Evolutionary conservation across 768 basidiomycete species (phyloP), one percentile per base, ranked within the genome.

Genomic region (Boletus rubropictus): DNA sequence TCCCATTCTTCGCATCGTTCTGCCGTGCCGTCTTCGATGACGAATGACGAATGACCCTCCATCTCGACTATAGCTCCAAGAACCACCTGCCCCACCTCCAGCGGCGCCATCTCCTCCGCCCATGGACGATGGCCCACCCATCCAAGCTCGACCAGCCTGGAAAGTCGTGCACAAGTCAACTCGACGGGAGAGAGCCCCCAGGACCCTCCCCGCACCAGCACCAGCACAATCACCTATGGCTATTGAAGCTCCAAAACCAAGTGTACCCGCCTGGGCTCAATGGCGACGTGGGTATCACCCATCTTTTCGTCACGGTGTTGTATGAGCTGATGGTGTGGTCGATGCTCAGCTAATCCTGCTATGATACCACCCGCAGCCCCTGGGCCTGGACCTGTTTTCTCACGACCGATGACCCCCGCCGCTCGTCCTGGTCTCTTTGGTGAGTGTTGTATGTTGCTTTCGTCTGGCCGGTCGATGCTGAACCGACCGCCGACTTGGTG

Each of bases 191-290:
- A 73, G 71, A 32, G 72, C 67, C 25, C 67, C 68, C 28, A 76
- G 74, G 56, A 58, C 67, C 17, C 73, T 66, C 70, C 11, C 72
- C 69, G 15, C 72, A 59, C 59, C 59, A 0, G 37, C 40, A 0
- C 72, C 72, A 6, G 42, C 57, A 2, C 56, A 65, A 0, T 50
- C 63, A 7, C 67, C 73, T n/a, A n/a, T n/a, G 10, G 73, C 74
- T 0, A 68, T 72, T 22, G 72, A 71, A 22, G 66, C 72, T 10
- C 71, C 78, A 0, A 76, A 78, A 56, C 73, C 76, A 0, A 74
- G 76, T 29, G 17, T 79, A 24, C 86, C 86, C n/a, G 78, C 88
- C 1, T 90, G 88, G 88, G 80, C 87, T 1, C 86, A 89, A 56
- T 90, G 87, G 88, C 75, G 81, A 72, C 88, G 87, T 90, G 61